Evolutionary conservation across 768 basidiomycete species (phyloP).

Genomic region (Glaciozyma antarctica): DNA sequence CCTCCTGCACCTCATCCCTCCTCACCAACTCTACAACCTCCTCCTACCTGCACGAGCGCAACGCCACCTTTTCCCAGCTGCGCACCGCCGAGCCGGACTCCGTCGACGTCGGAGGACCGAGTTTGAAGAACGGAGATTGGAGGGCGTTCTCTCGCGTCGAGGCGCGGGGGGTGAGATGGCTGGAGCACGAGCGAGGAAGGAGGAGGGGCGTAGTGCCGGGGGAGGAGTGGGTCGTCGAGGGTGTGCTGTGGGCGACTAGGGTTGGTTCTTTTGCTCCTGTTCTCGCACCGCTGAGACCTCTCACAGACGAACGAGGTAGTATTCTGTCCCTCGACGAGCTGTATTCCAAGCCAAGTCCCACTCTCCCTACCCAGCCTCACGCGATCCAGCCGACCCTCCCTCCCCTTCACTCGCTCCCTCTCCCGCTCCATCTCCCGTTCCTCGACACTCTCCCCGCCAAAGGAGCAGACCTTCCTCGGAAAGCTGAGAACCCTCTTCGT

Average conservation of each 20-base stretch:
- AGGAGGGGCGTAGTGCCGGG: conserved; percentile 1
- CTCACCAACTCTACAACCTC: neutral
- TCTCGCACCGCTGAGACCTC: neutral
- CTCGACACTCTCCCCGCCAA: no score
- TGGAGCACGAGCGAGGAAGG: neutral
- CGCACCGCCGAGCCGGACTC: neutral
- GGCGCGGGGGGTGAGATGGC: conserved; percentile 9
- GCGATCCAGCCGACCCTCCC: no score
- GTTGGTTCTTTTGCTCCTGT: neutral
- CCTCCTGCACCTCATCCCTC: neutral
- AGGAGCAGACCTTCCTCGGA: no score
- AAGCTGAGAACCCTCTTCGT: no score
- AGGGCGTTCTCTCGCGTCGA: conserved; percentile 11
- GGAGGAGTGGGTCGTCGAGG: conserved; percentile 10
- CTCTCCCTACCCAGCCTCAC: no score
- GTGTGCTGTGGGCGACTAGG: conserved; percentile 16
- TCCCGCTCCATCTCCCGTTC: no score
- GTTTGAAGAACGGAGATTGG: conserved; percentile 16
- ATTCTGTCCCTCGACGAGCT: no score
- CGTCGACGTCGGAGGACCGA: conserved; percentile 4
- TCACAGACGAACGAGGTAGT: no score
- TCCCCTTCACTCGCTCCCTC: no score
- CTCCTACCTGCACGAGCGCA: neutral
- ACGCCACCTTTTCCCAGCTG: neutral
- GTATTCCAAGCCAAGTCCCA: no score